Evolutionary conservation across 768 basidiomycete species (phyloP).

Genomic region (Hortiboletus flavorubellus): DNA sequence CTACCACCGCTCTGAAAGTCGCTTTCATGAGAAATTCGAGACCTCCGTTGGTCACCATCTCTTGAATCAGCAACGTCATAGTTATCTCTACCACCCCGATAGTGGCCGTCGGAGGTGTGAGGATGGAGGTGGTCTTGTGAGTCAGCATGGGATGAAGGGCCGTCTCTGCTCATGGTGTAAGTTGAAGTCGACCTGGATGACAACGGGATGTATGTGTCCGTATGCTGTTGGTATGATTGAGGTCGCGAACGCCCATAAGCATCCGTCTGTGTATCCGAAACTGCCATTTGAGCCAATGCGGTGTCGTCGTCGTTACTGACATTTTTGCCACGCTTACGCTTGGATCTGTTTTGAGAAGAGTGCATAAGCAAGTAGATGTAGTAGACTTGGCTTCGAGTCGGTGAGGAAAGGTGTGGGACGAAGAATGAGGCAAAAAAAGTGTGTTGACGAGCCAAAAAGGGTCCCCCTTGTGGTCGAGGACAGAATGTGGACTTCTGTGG

Average conservation of each 20-base stretch:
- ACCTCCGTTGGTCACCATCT: slow-evolving; percentile 45
- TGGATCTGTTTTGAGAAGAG: slow-evolving; percentile 38
- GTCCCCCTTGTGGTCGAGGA: slow-evolving; percentile 23
- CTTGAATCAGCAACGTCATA: slow-evolving; percentile 44
- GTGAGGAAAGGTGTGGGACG: slow-evolving; percentile 19
- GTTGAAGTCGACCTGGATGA: slow-evolving; percentile 42
- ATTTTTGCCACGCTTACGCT: slow-evolving; percentile 52
- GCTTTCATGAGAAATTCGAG: slow-evolving; percentile 38
- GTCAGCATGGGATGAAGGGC: slow-evolving; percentile 46
- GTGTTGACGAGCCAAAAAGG: slow-evolving; percentile 30
- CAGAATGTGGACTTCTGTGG: slow-evolving; percentile 17
- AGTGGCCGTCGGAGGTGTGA: slow-evolving; percentile 47
- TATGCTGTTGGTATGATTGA: slow-evolving; percentile 35
- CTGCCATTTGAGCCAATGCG: slow-evolving; percentile 33
- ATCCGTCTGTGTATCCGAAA: slow-evolving; percentile 49
- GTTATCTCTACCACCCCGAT: slow-evolving; percentile 48
- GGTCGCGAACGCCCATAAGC: slow-evolving; percentile 52
- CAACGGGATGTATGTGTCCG: slow-evolving; percentile 46
- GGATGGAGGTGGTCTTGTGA: slow-evolving; percentile 41
- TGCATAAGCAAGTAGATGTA: slow-evolving; percentile 34
- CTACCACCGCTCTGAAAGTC: slow-evolving; percentile 39
- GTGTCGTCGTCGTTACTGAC: slow-evolving; percentile 48
- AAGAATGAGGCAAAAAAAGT: slow-evolving; percentile 24
- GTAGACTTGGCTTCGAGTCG: slow-evolving; percentile 19
- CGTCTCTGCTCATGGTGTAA: slow-evolving; percentile 50